Percentiles rank a stretch among this genome's conserved stretches.
phyloP scores from a whole-genome alignment of 176 grass and related monocot genomes.

The Bothriochloa decipiens region DNA sequence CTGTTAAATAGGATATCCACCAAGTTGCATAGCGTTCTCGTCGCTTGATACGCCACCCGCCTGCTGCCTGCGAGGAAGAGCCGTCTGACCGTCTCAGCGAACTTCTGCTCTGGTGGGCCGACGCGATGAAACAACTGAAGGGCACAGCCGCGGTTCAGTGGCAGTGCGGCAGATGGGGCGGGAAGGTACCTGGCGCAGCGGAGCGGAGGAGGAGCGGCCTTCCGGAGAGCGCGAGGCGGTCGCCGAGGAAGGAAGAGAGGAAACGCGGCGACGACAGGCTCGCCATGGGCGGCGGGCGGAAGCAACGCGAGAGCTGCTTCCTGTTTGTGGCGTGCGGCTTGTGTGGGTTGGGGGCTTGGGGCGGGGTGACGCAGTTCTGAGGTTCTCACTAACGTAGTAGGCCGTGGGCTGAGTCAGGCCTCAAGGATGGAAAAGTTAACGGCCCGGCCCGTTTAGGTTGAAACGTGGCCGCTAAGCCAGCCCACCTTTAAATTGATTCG shows the following conservation, averaged over 20 bases:
- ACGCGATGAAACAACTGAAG: background rate
- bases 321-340: background rate
- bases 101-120: background rate
- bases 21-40: slow-evolving; percentile 75
- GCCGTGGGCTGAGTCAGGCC: background rate
- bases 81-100: slow-evolving; percentile 12
- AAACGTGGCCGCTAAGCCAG: background rate
- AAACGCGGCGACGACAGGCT: slow-evolving; percentile 61
- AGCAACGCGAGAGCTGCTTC: background rate
- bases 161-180: background rate
- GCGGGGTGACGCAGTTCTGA: background rate
- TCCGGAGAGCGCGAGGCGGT: slow-evolving; percentile 55
- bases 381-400: background rate
- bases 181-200: slow-evolving; percentile 13
- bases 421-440: too few relatives aligned
- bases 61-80: slow-evolving; percentile 53
- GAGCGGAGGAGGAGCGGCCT: slow-evolving; percentile 42
- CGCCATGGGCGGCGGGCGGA: slow-evolving; percentile 51
- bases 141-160: background rate
- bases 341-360: slow-evolving; percentile 17
- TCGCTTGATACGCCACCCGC: slow-evolving; percentile 46
- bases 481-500: background rate
- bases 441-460: too few relatives aligned
- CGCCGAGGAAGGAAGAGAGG: slow-evolving; percentile 74
- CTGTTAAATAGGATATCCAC: slow-evolving; percentile 85